Evolutionary conservation across 2,329 filamentous ascomycete species (phyloP), one percentile per base, ranked within the genome.

Genomic region (Pseudogymnoascus sp.): DNA sequence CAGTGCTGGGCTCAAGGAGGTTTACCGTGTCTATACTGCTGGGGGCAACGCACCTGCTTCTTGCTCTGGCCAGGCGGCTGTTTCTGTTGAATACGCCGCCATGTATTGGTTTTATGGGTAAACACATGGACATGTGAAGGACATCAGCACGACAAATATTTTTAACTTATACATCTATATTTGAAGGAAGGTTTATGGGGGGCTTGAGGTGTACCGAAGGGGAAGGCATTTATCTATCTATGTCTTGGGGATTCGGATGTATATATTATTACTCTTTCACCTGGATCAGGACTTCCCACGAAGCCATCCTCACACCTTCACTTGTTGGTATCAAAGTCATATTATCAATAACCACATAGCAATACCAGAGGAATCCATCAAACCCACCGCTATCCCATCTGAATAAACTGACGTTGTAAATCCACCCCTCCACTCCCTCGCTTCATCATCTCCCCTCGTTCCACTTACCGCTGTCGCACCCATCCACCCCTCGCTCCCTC

Each of bases 1-100:
- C 1, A 70, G 66, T 25, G 62, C 67, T 16, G 70, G 70, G 4
- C 28, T 70, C 2, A 16, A 31, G 2, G 18, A 64, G 25, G 72
- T 69, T 7, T 74, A 73, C 46, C 63, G 72, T 28, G 67, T 74
- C n/a, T 68, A 65, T 28, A 73, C 72, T 3, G 71, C 69, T 4
- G 72, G 72, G 23, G 72, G 71, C 7, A 64, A 59, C 11, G 34
- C 63, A 3, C 31, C 65, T 4, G 53, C 67, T 3, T 60, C 53
- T 46, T 73, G 72, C 60, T 36, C 23, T 18, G 23, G 42, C 12
- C 12, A 61, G 21, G 56, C 65, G 0, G 44, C 36, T 1, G 42
- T 69, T 11, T 66, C 18, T 10, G 63, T 72, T 2, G 66, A 65
- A 31, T 74, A 74, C 37, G 66, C 71, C 34, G 68, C 71, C 12